These are phyloP conservation scores for Teratosphaeria gauchensis DNA, from an alignment of 2,329 filamentous ascomycete species.

Conservation along the genomic window DNA sequence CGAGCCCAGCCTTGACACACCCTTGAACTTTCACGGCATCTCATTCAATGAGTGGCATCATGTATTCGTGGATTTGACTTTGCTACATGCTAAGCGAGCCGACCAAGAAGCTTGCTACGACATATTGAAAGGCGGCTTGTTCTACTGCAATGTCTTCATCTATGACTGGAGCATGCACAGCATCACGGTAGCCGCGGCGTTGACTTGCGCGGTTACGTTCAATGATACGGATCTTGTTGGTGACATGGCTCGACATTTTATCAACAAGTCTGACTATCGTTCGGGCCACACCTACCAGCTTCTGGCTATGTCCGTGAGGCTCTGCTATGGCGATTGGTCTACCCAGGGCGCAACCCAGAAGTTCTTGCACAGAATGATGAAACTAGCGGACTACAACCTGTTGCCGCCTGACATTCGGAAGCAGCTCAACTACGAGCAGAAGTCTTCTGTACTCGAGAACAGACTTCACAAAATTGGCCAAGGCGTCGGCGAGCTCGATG, in stretches of 20 bases:
- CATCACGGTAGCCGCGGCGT: slow-evolving; percentile 17
- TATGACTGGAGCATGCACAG: slow-evolving; percentile 34
- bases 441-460: slow-evolving; percentile 28
- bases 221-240: slow-evolving; percentile 69
- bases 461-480: slow-evolving; percentile 17
- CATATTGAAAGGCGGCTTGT: slow-evolving; percentile 63
- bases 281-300: slow-evolving; percentile 75
- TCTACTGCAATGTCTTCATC: slow-evolving; percentile 74
- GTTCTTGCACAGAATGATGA: slow-evolving; percentile 83
- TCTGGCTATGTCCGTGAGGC: slow-evolving; percentile 65
- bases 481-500: slow-evolving; percentile 52
- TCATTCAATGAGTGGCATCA: slow-evolving; percentile 79
- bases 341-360: slow-evolving; percentile 83
- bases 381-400: slow-evolving; percentile 67
- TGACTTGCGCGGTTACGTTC: slow-evolving; percentile 67
- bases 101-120: slow-evolving; percentile 66
- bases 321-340: slow-evolving; percentile 57
- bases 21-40: slow-evolving; percentile 62
- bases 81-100: slow-evolving; percentile 60
- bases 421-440: slow-evolving; percentile 32
- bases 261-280: slow-evolving; percentile 62
- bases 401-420: slow-evolving; percentile 44
- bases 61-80: slow-evolving; percentile 78
- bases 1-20: slow-evolving; percentile 20
- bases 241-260: slow-evolving; percentile 69